Conservation (phyloP, 169 alveolate genomes). For the Babesia gibsoni region DNA sequence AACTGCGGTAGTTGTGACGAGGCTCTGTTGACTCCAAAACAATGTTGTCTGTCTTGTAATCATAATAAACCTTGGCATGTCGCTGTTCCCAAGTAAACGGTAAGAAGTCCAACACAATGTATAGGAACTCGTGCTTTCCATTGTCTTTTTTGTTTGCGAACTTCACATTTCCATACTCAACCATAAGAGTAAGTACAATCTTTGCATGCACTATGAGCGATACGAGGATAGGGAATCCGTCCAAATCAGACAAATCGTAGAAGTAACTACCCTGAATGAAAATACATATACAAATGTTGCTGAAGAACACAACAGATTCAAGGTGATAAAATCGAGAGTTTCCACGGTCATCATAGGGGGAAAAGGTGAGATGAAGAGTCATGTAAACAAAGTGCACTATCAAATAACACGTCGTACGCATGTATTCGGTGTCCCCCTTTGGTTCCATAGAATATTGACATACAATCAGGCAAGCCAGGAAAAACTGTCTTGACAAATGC, state of each 20-base stretch:
- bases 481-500: conserved; percentile 34
- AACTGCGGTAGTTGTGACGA: neutral
- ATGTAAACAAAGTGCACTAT: conserved; percentile 24
- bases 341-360: conserved; percentile 51
- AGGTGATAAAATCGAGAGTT: conserved; percentile 3
- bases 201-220: conserved; percentile 21
- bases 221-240: conserved; percentile 38
- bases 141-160: conserved; percentile 19
- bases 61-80: conserved; percentile 41
- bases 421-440: conserved; percentile 42
- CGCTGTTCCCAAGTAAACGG: conserved; percentile 21
- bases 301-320: conserved; percentile 13
- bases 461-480: conserved; percentile 30
- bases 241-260: conserved; percentile 50
- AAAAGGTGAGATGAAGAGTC: conserved; percentile 5
- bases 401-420: conserved; percentile 22
- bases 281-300: conserved; percentile 17
- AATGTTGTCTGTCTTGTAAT: conserved; percentile 43
- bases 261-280: conserved; percentile 53
- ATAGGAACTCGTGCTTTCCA: neutral
- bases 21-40: conserved; percentile 24
- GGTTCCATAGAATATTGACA: conserved; percentile 30
- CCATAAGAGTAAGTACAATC: conserved; percentile 30
- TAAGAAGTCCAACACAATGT: conserved; percentile 14
- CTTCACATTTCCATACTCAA: conserved; percentile 31